Evolutionary conservation across 192 early-diverging fungal species (phyloP).

Genomic region (Linnemannia exigua): DNA sequence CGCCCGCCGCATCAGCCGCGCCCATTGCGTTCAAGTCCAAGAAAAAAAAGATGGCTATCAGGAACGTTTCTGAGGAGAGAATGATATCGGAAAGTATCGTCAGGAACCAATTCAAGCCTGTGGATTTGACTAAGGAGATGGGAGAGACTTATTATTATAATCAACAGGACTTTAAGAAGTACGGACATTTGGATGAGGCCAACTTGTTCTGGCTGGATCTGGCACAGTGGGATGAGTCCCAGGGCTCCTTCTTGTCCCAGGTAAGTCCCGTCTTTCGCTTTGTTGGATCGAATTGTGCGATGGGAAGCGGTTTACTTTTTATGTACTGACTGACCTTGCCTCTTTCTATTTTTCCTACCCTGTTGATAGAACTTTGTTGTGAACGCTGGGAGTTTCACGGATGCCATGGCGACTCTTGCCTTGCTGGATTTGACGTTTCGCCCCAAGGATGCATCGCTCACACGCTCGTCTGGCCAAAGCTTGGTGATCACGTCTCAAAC

Average conservation of each 20-base stretch:
- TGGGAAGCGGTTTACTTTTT: no score
- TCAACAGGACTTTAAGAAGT: slow-evolving; percentile 1
- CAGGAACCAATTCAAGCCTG: slow-evolving; percentile 35
- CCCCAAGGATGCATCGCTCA: slow-evolving; percentile 22
- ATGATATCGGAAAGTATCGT: neutral
- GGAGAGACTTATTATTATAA: slow-evolving; percentile 56
- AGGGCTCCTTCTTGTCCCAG: slow-evolving; percentile 56
- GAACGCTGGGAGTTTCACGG: slow-evolving; percentile 51
- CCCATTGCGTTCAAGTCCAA: neutral
- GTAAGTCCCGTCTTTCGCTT: slow-evolving; percentile 23
- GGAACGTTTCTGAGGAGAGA: neutral
- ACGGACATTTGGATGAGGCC: neutral
- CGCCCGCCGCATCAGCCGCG: neutral
- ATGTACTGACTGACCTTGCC: no score
- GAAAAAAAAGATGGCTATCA: neutral
- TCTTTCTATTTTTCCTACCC: neutral
- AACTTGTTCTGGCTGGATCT: slow-evolving; percentile 66
- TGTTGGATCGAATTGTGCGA: neutral
- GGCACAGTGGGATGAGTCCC: slow-evolving; percentile 34
- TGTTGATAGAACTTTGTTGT: slow-evolving; percentile 58
- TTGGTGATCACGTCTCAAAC: slow-evolving; percentile 47
- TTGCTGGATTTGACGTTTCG: slow-evolving; percentile 57
- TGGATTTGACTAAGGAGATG: slow-evolving; percentile 55
- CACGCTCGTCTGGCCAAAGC: slow-evolving; percentile 25
- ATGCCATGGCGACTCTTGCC: slow-evolving; percentile 59